These are phyloP conservation scores for Acacia concinna DNA, from an alignment of 331 rosid genomes.

Conservation along the genomic window DNA sequence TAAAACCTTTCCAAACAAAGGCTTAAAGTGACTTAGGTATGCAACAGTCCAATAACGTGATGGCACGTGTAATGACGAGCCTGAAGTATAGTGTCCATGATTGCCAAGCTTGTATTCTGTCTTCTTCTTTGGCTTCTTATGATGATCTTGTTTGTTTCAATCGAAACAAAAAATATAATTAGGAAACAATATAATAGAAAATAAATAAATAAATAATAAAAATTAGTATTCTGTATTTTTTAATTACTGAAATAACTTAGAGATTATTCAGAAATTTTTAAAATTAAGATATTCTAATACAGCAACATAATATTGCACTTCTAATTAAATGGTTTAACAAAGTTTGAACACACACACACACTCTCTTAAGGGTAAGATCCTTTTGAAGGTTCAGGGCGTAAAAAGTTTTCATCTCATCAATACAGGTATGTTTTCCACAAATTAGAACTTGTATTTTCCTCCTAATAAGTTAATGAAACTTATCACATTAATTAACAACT, in stretches of 20 bases:
- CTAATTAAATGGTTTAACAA: background rate
- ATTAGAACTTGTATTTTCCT: too few relatives aligned
- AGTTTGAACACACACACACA: too few relatives aligned
- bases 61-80: conserved; percentile 18
- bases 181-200: background rate
- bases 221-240: background rate
- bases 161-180: background rate
- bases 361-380: too few relatives aligned
- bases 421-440: rapidly evolving
- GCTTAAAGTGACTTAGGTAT: background rate
- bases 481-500: too few relatives aligned
- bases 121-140: background rate
- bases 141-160: background rate
- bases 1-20: too few relatives aligned
- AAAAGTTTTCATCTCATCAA: too few relatives aligned
- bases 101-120: background rate
- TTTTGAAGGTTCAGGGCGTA: too few relatives aligned
- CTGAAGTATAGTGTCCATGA: background rate
- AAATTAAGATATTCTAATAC: too few relatives aligned
- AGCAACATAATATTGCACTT: background rate
- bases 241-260: background rate
- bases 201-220: too few relatives aligned
- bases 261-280: background rate
- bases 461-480: too few relatives aligned
- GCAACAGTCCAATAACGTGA: conserved; percentile 36